Evolutionary conservation across 2,329 filamentous ascomycete genomes (phyloP).

Genomic region (Fusarium equiseti): DNA sequence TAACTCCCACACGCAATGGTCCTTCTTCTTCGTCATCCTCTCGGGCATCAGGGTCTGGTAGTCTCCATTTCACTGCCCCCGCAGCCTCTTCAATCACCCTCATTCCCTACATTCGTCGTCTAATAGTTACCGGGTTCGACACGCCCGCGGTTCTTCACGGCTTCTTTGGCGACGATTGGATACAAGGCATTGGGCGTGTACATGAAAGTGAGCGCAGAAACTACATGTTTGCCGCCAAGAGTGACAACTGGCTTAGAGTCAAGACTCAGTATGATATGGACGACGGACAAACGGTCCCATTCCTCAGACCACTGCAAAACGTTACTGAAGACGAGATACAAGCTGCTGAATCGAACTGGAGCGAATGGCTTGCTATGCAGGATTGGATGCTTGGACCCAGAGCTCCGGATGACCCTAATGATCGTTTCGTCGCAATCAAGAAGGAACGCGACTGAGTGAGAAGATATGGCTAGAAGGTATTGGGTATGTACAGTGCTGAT

Average conservation of each 20-base stretch:
- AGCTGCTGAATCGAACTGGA: constrained; percentile 86
- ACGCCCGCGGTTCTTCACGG: constrained; percentile 87
- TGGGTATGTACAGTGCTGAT: not conserved
- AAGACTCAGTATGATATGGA: constrained; percentile 92
- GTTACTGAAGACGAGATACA: constrained; percentile 84
- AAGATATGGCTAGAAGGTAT: not conserved
- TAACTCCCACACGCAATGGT: constrained; percentile 55
- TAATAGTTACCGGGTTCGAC: constrained; percentile 93
- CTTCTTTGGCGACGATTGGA: constrained; percentile 97
- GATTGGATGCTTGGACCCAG: constrained; percentile 97
- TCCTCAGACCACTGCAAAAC: constrained; percentile 83
- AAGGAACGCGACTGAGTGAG: constrained; percentile 43
- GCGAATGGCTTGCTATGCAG: constrained; percentile 95
- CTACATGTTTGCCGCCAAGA: constrained; percentile 95
- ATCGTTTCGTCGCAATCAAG: constrained; percentile 50
- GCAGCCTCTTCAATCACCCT: constrained; percentile 69
- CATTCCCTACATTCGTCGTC: constrained; percentile 88
- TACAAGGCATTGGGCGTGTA: constrained; percentile 80
- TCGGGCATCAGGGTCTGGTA: constrained; percentile 46
- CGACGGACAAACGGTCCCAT: constrained; percentile 86
- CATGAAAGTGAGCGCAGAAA: constrained; percentile 93
- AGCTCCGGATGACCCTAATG: constrained; percentile 62
- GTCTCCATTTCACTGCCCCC: constrained; percentile 33
- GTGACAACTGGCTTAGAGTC: constrained; percentile 87
- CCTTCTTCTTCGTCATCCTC: constrained; percentile 46